Percentiles rank a stretch among this genome's conserved stretches.
Conservation (phyloP, 2,329 filamentous ascomycete genomes). For the Cladosporium sp. region DNA sequence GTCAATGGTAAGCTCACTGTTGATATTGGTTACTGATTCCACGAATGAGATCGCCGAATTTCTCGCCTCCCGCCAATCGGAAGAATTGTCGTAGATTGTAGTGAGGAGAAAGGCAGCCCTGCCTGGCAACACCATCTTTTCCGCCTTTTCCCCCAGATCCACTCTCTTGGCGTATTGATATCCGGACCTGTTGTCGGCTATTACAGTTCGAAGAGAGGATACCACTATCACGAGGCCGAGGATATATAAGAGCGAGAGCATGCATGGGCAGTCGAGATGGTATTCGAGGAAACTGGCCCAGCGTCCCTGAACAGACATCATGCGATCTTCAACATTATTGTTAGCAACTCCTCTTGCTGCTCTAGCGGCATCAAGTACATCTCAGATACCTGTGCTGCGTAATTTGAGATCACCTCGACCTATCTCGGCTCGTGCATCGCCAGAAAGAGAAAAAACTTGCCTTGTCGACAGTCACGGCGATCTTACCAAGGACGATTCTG, state of each 20-base stretch:
- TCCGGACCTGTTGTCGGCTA: not conserved
- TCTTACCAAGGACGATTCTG: slow-evolving; percentile 59
- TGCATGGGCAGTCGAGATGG: not conserved
- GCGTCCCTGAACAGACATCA: not conserved
- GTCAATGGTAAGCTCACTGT: not conserved
- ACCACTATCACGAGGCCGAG: not conserved
- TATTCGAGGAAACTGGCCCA: not conserved
- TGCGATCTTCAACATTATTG: not conserved
- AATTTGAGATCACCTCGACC: slow-evolving; percentile 9
- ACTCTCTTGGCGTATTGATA: not conserved
- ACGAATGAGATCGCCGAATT: not conserved
- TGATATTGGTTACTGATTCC: not conserved
- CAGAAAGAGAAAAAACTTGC: slow-evolving; percentile 42
- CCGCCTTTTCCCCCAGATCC: not conserved
- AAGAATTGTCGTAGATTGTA: not conserved
- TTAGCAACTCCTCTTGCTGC: not conserved
- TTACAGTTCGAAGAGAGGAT: not conserved
- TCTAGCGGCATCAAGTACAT: not conserved
- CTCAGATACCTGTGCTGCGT: not conserved
- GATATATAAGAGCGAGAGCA: not conserved
- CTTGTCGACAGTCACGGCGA: slow-evolving; percentile 43
- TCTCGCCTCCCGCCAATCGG: not conserved
- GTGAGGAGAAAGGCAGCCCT: not conserved
- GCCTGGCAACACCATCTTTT: not conserved
- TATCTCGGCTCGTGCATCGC: slow-evolving; percentile 32